Conservation (phyloP, 1,284 basidiomycete species). For the Pseudozyma tsukubaensis region DNA sequence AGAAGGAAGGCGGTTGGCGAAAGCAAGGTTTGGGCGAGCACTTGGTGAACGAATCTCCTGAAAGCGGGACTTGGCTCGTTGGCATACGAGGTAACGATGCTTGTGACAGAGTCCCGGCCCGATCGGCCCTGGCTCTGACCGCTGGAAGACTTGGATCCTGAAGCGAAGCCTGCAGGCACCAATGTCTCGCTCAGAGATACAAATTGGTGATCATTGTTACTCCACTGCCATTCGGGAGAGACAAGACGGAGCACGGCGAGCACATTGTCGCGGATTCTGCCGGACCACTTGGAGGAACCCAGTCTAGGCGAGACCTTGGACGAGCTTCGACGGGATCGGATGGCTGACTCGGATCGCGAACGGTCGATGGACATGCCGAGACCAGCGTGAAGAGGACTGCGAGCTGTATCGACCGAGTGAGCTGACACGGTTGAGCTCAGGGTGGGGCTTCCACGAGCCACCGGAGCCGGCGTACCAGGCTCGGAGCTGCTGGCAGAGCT, state of each 20-base stretch:
- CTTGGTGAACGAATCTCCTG: slow-evolving; percentile 65
- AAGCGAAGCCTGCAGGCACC: slow-evolving; percentile 10
- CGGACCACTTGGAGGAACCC: slow-evolving; percentile 37
- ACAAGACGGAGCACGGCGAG: slow-evolving; percentile 52
- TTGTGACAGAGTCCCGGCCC: slow-evolving; percentile 28
- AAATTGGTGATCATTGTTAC: slow-evolving; percentile 51
- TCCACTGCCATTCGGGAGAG: slow-evolving; percentile 58
- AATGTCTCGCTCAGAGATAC: slow-evolving; percentile 43
- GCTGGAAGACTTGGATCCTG: slow-evolving; percentile 22
- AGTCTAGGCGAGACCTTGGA: slow-evolving; percentile 34
- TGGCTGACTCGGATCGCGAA: slow-evolving; percentile 39
- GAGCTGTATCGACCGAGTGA: slow-evolving; percentile 26
- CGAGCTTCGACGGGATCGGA: slow-evolving; percentile 27
- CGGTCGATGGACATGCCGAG: slow-evolving; percentile 37
- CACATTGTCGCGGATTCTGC: slow-evolving; percentile 44
- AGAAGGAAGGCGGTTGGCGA: slow-evolving; percentile 64
- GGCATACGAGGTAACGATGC: slow-evolving; percentile 41
- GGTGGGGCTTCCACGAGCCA: slow-evolving; percentile 24
- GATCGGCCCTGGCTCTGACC: slow-evolving; percentile 23
- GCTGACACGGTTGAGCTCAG: slow-evolving; percentile 39
- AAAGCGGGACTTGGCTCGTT: slow-evolving; percentile 65
- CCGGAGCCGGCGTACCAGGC: slow-evolving; percentile 58
- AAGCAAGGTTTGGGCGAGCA: slow-evolving; percentile 64
- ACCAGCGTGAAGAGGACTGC: slow-evolving; percentile 24
- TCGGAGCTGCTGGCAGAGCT: slow-evolving; percentile 59